Base-by-base conservation (phyloP, 129 eudicot genomes). In the Rutidosis leptorrhynchoides region DNA sequence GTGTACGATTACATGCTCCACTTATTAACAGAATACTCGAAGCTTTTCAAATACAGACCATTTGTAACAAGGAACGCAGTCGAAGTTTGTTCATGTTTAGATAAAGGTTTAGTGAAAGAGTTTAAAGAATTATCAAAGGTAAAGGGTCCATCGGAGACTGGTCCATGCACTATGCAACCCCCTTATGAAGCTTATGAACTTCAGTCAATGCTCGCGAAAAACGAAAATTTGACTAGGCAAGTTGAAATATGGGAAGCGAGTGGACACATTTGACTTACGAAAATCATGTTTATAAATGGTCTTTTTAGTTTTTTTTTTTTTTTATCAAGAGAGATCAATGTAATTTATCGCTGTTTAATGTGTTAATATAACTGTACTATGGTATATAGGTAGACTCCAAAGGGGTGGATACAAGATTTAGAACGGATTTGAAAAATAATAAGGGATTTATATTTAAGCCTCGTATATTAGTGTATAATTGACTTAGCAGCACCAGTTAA, bases 1-100 rank as follows among this genome's bases (percentile, higher is more conserved):
- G 83, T 84, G 19, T 84, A 84, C 22, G 84, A 84, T 37, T 84
- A 84, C 76, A 84, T 81, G 90, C 79, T 71, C 64, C 84, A 81
- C 69, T 72, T 79, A 4, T 48, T 84, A 25, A 58, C 65, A 27
- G 86, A 78, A 72, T 84, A 81, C 56, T 71, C 80, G 1, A 84
- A 84, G 58, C 84, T 84, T 46, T 64, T 84, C 30, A 84, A 75
- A 66, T 84, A 81, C 54, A 78, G 61, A 55, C 86, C 90, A 7
- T 4, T 25, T 15, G 21, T 84, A 40, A 81, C 90, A 10, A 37
- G 65, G 32, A 75, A 75, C 62, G 90, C 86, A 3, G 59, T 62
- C 0, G 86, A 84, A 61, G 77, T 84, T 24, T 84, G 90, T 68
- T 69, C 80, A 0, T 81, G 84, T 60, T 35, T 54, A 0, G 84